Evolutionary conservation across 768 basidiomycete genomes (phyloP).

Genomic region (Leucogyrophana mollusca): DNA sequence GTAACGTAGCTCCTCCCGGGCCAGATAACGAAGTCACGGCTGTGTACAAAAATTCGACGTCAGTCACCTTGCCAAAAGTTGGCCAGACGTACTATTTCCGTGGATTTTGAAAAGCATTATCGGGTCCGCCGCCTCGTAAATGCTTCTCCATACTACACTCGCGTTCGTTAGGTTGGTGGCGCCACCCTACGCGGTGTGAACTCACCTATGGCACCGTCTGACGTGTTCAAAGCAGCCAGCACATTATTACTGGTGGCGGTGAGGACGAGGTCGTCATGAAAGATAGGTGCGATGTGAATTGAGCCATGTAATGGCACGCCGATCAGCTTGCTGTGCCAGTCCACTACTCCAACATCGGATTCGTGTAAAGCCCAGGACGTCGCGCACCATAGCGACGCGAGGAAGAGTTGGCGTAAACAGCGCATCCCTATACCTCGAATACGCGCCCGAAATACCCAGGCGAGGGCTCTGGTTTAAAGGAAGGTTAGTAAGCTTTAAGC

Average conservation of each 20-base stretch:
- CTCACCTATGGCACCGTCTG: slow-evolving; percentile 72
- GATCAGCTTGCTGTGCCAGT: slow-evolving; percentile 82
- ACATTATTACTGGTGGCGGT: slow-evolving; percentile 75
- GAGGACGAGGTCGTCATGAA: slow-evolving; percentile 60
- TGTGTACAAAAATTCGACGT: slow-evolving; percentile 23
- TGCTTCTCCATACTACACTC: slow-evolving; percentile 72
- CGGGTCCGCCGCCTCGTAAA: slow-evolving; percentile 67
- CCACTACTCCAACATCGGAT: slow-evolving; percentile 76
- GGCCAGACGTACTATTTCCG: slow-evolving; percentile 48
- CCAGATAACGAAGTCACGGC: slow-evolving; percentile 77
- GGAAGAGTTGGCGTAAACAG: slow-evolving; percentile 15
- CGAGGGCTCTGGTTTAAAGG: too few relatives aligned
- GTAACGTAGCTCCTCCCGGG: slow-evolving; percentile 63
- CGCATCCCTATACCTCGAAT: slow-evolving; percentile 9
- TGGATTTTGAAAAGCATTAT: slow-evolving; percentile 63
- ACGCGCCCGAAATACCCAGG: too few relatives aligned
- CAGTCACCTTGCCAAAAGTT: slow-evolving; percentile 1
- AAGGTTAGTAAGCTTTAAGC: too few relatives aligned
- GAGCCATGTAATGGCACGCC: slow-evolving; percentile 67
- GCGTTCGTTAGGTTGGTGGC: background rate
- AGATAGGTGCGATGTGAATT: slow-evolving; percentile 53
- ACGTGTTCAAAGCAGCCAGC: slow-evolving; percentile 66
- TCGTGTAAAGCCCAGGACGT: slow-evolving; percentile 56
- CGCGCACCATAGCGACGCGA: slow-evolving; percentile 16
- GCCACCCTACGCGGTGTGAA: slow-evolving; percentile 8